A percentile compares a stretch with the other conserved stretches of the same genome.
Evolutionary conservation across 495 filamentous ascomycete genomes (phyloP).

Genomic region (Terfezia claveryi): DNA sequence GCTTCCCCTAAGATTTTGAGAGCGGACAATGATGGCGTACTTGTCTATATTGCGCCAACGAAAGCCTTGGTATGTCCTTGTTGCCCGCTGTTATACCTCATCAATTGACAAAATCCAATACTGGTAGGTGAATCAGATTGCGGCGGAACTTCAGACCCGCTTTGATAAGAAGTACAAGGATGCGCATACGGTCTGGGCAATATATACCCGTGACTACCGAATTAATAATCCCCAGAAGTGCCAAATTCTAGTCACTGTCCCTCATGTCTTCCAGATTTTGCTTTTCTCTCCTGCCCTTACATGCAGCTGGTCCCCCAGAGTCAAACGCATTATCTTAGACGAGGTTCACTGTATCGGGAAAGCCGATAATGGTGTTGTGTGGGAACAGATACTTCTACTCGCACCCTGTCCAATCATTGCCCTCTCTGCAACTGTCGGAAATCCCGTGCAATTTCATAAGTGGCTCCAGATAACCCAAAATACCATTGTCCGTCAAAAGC

Average conservation of each 20-base stretch:
- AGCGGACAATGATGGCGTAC: slow-evolving; percentile 39
- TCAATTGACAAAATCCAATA: neutral
- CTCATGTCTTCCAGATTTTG: slow-evolving; percentile 61
- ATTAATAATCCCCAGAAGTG: slow-evolving; percentile 49
- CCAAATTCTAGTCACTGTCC: slow-evolving; percentile 59
- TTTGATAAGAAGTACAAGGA: slow-evolving; percentile 40
- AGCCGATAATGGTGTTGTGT: slow-evolving; percentile 56
- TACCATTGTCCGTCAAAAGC: slow-evolving; percentile 7
- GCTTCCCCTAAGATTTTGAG: slow-evolving; percentile 26
- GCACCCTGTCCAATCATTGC: slow-evolving; percentile 61
- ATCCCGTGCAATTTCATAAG: slow-evolving; percentile 42
- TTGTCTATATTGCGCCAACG: slow-evolving; percentile 62
- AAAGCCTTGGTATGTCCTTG: slow-evolving; percentile 37
- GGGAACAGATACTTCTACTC: slow-evolving; percentile 56
- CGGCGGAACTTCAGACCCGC: slow-evolving; percentile 44
- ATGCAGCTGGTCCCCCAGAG: slow-evolving; percentile 36
- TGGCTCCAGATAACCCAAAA: slow-evolving; percentile 42
- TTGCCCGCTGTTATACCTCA: neutral
- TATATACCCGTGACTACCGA: slow-evolving; percentile 51
- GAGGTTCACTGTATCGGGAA: slow-evolving; percentile 67
- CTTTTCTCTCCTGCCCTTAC: slow-evolving; percentile 45
- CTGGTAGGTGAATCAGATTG: slow-evolving; percentile 60
- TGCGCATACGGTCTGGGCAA: slow-evolving; percentile 48
- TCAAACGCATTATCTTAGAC: slow-evolving; percentile 64
- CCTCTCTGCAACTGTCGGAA: slow-evolving; percentile 58